Base-by-base conservation (phyloP, 2,329 filamentous ascomycete genomes). In the Botrytis porri region DNA sequence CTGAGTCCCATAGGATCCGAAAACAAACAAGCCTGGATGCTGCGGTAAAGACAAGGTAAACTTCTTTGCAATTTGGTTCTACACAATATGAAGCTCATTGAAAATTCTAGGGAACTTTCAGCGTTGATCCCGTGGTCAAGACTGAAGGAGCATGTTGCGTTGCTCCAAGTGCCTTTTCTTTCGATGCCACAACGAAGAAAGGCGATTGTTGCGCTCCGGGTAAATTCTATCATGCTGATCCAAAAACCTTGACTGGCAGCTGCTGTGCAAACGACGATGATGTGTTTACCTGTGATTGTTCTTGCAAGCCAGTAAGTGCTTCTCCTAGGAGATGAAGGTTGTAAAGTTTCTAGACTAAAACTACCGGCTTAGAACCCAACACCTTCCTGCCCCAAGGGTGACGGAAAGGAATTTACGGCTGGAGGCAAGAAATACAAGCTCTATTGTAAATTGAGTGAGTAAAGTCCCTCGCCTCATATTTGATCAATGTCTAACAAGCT, bases 271-370 rank as follows among this genome's bases (percentile, higher is more conserved):
- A 69, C 4, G 22, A 51, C 35, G 65, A 69, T 41, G 65, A 69
- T 32, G 65, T 69, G 35, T 69, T 41, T 43, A 69, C 65, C 20
- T 69, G 65, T 57, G 65, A 69, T n/a, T 69, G 65, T 41, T 69
- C 65, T 69, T 69, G 65, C 65, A 69, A 69, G n/a, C 51, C 51
- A n/a, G 65, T 69, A 32, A 57, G 48, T 69, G 12, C 29, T 41
- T 20, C 16, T 20, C 22, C 7, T 4, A 32, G 37, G 22, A 1
- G 22, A 4, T 32, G 6, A 7, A 9, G 3, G 12, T 10, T 16
- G 5, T 25, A 32, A 7, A 16, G 22, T 14, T 22, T 39, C 22
- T 14, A n/a, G 54, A 69, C 37, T 69, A 32, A 57, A 32, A 22
- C 9, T 4, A 10, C 25, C 1, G 8, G 14, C 48, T 54, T 29